Percentiles rank a stretch among this genome's conserved stretches.
Conservation (phyloP, 2,329 filamentous ascomycete species). For the Zymoseptoria pseudotritici region DNA sequence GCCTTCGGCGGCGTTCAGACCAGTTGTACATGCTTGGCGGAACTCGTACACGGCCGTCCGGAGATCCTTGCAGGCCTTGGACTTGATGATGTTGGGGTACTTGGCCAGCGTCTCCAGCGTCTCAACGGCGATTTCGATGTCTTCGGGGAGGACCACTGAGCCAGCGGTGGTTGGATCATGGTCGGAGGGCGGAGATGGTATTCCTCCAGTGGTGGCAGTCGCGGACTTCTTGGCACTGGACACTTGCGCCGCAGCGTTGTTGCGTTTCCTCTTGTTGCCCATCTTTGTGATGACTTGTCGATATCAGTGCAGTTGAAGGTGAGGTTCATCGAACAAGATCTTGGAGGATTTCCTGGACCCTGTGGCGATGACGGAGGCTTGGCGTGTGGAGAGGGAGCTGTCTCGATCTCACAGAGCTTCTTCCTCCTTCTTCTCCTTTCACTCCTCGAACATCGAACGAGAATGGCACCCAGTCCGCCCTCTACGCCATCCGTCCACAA, state of each 20-base stretch:
- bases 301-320: neutral
- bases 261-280: constrained; percentile 7
- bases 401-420: neutral
- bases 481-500: neutral
- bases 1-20: constrained; percentile 51
- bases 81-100: constrained; percentile 58
- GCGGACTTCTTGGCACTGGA: constrained; percentile 1
- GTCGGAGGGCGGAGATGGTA: constrained; percentile 3
- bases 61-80: constrained; percentile 59
- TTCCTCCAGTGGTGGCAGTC: neutral
- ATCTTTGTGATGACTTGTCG: neutral
- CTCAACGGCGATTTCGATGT: constrained; percentile 60
- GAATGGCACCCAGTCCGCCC: neutral
- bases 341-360: neutral
- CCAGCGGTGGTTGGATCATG: constrained; percentile 1
- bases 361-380: neutral
- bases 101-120: constrained; percentile 52
- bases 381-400: neutral
- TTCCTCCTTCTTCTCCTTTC: neutral
- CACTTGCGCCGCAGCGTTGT: neutral
- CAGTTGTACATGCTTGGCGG: constrained; percentile 60
- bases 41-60: constrained; percentile 63
- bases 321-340: neutral
- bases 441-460: neutral
- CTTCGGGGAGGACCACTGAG: constrained; percentile 37